A percentile compares a stretch with the other conserved stretches of the same genome.
phyloP scores from a whole-genome alignment of 1,139 yeast species.

The Kodamaea anthophila region DNA sequence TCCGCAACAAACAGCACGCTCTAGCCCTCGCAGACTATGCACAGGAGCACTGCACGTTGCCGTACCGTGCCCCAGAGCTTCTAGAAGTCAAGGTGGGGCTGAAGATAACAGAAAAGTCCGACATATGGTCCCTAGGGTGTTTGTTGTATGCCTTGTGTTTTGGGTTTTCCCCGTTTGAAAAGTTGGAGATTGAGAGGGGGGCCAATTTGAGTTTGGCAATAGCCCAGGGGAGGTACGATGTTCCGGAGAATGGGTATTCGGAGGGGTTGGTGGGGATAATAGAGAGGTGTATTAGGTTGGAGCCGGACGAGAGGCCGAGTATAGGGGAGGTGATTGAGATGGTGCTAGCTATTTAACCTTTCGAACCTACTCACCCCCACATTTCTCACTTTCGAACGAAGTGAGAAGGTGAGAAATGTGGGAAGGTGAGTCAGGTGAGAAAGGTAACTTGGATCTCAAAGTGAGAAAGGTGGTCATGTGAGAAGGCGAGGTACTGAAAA shows the following conservation, averaged over 20 bases:
- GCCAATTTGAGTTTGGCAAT: constrained; percentile 79
- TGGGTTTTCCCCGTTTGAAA: constrained; percentile 81
- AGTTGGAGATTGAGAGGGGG: constrained; percentile 74
- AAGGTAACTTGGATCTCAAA: too few species aligned
- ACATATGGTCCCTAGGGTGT: constrained; percentile 91
- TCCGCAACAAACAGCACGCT: constrained; percentile 64
- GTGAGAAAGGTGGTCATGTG: too few species aligned
- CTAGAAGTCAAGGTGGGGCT: constrained; percentile 67
- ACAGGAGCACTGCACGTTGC: constrained; percentile 80
- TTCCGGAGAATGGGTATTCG: constrained; percentile 55
- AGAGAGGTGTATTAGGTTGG: constrained; percentile 51
- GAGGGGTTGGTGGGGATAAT: constrained; percentile 52
- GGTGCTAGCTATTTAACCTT: constrained; percentile 26
- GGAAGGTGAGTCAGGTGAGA: too few species aligned
- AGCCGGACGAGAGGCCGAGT: constrained; percentile 55
- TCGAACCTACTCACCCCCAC: too few species aligned
- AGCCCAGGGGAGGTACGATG: constrained; percentile 57
- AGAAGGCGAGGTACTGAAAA: too few species aligned
- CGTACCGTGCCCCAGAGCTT: constrained; percentile 87
- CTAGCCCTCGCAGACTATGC: constrained; percentile 73
- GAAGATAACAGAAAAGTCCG: constrained; percentile 64
- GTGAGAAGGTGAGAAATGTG: too few species aligned
- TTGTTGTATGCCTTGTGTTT: constrained; percentile 71
- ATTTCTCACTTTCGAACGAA: not conserved
- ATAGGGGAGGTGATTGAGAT: constrained; percentile 51